Evolutionary conservation across 345 rosid genomes (phyloP).

Genomic region (Corchorus olitorius): DNA sequence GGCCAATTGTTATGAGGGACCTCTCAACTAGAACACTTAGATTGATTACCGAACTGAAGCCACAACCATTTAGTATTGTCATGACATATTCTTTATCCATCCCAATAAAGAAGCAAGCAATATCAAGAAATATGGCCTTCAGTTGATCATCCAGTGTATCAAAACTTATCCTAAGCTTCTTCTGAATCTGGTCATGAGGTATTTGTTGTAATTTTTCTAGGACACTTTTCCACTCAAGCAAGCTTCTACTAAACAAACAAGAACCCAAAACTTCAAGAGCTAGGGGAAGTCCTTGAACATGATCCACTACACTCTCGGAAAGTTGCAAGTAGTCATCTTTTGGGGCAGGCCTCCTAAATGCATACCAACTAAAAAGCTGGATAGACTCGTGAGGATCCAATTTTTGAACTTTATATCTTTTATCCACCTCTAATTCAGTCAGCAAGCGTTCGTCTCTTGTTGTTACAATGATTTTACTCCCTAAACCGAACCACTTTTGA

Average conservation of each 20-base stretch:
- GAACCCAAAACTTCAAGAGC: constrained; percentile 17
- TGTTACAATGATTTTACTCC: constrained; percentile 3
- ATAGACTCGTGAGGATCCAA: neutral
- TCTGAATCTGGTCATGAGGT: neutral
- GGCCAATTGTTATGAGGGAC: neutral
- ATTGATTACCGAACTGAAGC: neutral
- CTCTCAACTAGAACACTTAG: neutral
- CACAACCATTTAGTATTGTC: neutral
- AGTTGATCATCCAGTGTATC: neutral
- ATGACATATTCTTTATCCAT: neutral
- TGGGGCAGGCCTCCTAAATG: neutral
- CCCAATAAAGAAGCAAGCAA: constrained; percentile 23
- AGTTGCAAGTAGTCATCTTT: constrained; percentile 8
- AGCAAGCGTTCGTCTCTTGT: constrained; percentile 4
- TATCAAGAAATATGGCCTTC: constrained; percentile 16
- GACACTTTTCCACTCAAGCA: constrained; percentile 7
- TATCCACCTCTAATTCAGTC: neutral
- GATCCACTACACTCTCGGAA: neutral
- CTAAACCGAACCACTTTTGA: no score
- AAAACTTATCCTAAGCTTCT: constrained; percentile 11
- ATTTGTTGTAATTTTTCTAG: neutral
- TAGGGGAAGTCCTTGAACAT: neutral
- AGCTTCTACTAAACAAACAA: neutral
- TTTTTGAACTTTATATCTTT: neutral
- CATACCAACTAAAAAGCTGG: neutral